Evolutionary conservation across 768 basidiomycete genomes (phyloP), one percentile per base, ranked within the genome.

Genomic region (Grammothele lineata): DNA sequence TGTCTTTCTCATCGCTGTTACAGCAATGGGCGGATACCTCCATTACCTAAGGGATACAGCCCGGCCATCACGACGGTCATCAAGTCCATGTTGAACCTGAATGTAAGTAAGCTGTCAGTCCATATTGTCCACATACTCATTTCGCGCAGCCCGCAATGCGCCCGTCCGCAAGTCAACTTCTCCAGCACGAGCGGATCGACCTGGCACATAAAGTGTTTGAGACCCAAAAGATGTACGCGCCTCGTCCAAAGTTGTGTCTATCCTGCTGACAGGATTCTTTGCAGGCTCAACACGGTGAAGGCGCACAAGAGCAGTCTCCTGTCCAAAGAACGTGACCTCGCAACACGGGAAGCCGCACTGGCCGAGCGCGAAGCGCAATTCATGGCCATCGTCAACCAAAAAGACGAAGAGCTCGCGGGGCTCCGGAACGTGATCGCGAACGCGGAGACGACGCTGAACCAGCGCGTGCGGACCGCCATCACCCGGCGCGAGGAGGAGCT

Each of bases 11-110:
- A 32, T 15, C 15, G 30, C 8, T 32, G 9, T 32, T 24, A 9
- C 51, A 87, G 86, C 56, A 91, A 87, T 52, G 92, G 89, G 12
- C 82, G 89, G n/a, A 89, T 95, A 64, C 93, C 92, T 7, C 91
- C 91, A 3, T 67, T 96, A 37, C 92, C 93, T 0, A 75, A 82
- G 54, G 83, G 85, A 6, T 95, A 94, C 62, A 88, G 87, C 15
- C 81, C 82, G 48, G 70, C 80, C 1, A 66, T 93, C 14, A 73
- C 77, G 4, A 71, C 71, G n/a, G 77, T 87, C 47, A 92, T 94
- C 58, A 91, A 86, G 61, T 76, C 86, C 0, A 93, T 95, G 92
- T 65, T 93, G 14, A 89, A 83, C 62, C 70, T 91, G 12, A 91
- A 91, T 57, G 91, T 92, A 58, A 55, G 76, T 60, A 4, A 19